Conservation (phyloP, 805 yeast species). For the Metschnikowia noctiluminum region DNA sequence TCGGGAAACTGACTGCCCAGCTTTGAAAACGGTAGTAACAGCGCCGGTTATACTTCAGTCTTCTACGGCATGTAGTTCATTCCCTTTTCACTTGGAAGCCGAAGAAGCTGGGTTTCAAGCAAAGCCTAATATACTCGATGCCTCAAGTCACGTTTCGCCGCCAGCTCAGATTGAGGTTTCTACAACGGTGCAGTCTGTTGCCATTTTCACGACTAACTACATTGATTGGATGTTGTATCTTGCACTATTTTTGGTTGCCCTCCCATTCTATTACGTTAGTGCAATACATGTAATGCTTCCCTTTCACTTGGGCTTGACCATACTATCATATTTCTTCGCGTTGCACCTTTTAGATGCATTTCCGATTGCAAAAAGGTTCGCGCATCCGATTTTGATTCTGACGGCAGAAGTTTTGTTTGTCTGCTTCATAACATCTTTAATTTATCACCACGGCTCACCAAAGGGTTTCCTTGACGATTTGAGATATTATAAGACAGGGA, state of each 20-base stretch:
- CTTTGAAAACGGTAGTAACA: background rate
- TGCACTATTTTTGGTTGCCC: constrained; percentile 48
- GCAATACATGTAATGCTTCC: constrained; percentile 53
- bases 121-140: background rate
- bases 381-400: constrained; percentile 71
- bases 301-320: constrained; percentile 59
- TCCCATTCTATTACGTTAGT: constrained; percentile 56
- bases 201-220: constrained; percentile 38
- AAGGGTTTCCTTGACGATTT: constrained; percentile 52
- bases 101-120: background rate
- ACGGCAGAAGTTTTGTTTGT: constrained; percentile 62
- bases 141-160: background rate
- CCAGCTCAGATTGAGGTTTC: background rate
- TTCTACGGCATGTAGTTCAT: background rate
- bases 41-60: background rate
- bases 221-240: constrained; percentile 56
- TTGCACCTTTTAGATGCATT: constrained; percentile 41
- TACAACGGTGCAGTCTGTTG: constrained; percentile 22
- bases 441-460: constrained; percentile 37
- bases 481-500: constrained; percentile 62
- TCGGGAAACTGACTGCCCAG: background rate
- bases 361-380: constrained; percentile 47
- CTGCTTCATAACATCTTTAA: constrained; percentile 57
- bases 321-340: constrained; percentile 53
- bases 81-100: background rate